Percentiles rank a stretch among this genome's conserved stretches.
phyloP scores from a whole-genome alignment of 176 grass and related monocot genomes.

The Lolium rigidum region DNA sequence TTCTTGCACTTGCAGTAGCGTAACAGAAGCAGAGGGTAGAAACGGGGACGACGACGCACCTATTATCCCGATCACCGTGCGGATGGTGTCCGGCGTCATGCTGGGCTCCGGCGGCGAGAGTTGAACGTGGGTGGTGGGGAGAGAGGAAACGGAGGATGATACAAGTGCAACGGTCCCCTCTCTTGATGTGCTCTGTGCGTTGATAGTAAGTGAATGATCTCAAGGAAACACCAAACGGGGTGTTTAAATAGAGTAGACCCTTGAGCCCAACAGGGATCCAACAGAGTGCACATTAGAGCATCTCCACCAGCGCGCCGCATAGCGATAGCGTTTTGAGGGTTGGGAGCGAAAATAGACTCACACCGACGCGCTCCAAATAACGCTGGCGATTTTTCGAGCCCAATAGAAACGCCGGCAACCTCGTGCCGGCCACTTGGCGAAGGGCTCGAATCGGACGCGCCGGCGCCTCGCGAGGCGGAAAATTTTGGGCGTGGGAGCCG shows the following conservation, averaged over 20 bases:
- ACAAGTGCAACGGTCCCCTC: background rate
- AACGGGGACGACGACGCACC: conserved; percentile 36
- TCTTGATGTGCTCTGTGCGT: background rate
- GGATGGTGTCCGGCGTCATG: conserved; percentile 62
- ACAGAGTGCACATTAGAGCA: too few species aligned
- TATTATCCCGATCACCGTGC: conserved; percentile 74
- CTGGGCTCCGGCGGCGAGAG: background rate
- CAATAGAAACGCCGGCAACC: too few species aligned
- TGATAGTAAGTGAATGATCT: background rate
- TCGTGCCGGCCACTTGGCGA: too few species aligned
- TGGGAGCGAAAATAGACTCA: too few species aligned
- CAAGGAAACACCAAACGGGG: background rate
- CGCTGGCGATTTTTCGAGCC: too few species aligned
- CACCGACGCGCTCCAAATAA: too few species aligned
- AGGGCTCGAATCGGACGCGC: too few species aligned
- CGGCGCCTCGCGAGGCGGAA: too few species aligned
- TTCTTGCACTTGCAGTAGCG: background rate
- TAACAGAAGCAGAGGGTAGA: background rate
- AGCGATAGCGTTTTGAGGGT: too few species aligned
- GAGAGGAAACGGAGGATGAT: background rate
- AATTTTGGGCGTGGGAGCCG: too few species aligned
- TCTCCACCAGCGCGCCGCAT: too few species aligned
- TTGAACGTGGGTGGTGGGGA: background rate
- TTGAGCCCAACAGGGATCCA: too few species aligned
- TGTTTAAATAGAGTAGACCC: conserved; percentile 16